Base-by-base conservation (phyloP, 352 stramenopile species). In the Pilasporangium apinafurcum region DNA sequence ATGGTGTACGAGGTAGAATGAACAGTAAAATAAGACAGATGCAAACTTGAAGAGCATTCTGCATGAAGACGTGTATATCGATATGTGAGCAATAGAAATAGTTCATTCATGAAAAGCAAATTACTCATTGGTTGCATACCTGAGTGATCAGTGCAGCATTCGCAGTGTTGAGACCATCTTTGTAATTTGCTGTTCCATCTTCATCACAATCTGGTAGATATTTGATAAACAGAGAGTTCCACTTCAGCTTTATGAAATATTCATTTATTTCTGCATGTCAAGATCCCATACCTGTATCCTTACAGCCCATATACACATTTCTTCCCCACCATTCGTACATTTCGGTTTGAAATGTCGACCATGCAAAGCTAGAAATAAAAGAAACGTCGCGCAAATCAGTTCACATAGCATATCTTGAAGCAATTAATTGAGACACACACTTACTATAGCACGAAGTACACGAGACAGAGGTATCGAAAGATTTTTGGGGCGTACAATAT, bases 301-400 rank as follows among this genome's bases (percentile, higher is more conserved):
- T 86, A 68, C 78, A 90, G 21, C 78, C 78, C 24, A 46, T 35
- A 48, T 84, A 90, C 3, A 90, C 78, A 37, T 83, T 67, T 12
- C 61, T 63, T 5, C 68, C 72, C 78, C 78, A 90, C 78, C 78
- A 90, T 30, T 68, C 64, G 48, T 78, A 90, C 30, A 73, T 71
- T 46, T 85, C 70, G 44, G 84, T 70, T 32, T 74, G 73, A 22
- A 90, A 90, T n/a, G 72, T 63, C 16, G 63, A 68, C 74, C 74
- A 90, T 8, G 74, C 75, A 30, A 84, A 87, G 51, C 71, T 84
- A 36, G 3, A 31, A 29, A 3, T 21, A 38, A 16, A 34, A 33
- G 1, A 16, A 51, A 8, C 18, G 4, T 20, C 12, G 4, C 32
- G 9, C 27, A 26, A 4, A 34, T 38, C 10, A 27, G 24, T 26